Percentiles rank a stretch among this genome's conserved stretches.
Conservation (phyloP, 306 rosid genomes). For the Heteromeles arbutifolia region DNA sequence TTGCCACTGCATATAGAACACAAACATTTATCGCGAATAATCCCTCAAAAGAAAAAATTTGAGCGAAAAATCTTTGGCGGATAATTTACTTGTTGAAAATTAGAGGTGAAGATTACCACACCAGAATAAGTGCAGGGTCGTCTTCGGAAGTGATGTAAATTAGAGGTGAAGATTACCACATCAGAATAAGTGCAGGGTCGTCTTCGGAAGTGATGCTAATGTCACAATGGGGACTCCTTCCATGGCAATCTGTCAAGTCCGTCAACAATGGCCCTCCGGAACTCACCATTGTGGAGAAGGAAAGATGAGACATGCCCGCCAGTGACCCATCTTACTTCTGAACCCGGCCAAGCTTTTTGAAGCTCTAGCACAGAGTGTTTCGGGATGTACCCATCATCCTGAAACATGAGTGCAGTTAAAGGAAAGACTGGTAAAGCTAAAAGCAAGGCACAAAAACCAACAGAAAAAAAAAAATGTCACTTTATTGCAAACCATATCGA, state of each 20-base stretch:
- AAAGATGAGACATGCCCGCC: constrained; percentile 96
- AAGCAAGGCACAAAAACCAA: background rate
- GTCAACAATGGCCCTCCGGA: constrained; percentile 77
- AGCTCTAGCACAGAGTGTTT: constrained; percentile 81
- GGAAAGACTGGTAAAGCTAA: background rate
- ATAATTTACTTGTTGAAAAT: background rate
- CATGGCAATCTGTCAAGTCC: constrained; percentile 69
- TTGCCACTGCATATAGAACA: background rate
- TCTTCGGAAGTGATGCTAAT: background rate
- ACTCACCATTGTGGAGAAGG: constrained; percentile 75
- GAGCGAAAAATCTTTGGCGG: background rate
- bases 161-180: constrained; percentile 15
- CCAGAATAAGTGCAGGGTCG: constrained; percentile 1
- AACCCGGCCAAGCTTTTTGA: constrained; percentile 94
- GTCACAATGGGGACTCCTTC: constrained; percentile 60
- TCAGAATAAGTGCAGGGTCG: constrained; percentile 1
- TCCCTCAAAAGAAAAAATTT: background rate
- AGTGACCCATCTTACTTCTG: constrained; percentile 96
- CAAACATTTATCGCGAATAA: background rate
- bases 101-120: constrained; percentile 15
- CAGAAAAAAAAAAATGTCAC: background rate
- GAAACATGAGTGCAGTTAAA: background rate
- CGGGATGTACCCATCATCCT: constrained; percentile 97
- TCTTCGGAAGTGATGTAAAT: background rate
- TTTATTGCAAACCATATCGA: background rate